Evolutionary conservation across 2,329 filamentous ascomycete species (phyloP).

Genomic region (Claviceps sorghi): DNA sequence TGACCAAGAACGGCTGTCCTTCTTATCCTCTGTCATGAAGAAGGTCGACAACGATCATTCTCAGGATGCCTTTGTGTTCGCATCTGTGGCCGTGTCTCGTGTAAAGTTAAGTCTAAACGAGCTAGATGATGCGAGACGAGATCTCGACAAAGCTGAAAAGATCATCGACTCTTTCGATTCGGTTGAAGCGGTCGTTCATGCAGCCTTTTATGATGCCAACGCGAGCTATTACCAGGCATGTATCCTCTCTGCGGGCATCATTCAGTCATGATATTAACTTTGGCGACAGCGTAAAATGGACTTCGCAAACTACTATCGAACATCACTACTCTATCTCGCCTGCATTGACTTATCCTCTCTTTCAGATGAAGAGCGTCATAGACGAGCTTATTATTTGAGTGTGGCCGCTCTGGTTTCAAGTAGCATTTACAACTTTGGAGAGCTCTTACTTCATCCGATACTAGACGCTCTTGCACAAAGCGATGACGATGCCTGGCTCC

Average conservation of each 20-base stretch:
- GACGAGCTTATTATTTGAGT: slow-evolving; percentile 80
- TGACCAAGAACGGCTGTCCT: slow-evolving; percentile 70
- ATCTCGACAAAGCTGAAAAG: slow-evolving; percentile 73
- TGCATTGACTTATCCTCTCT: slow-evolving; percentile 77
- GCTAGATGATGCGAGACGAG: slow-evolving; percentile 68
- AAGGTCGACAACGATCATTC: slow-evolving; percentile 87
- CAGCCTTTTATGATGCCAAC: slow-evolving; percentile 89
- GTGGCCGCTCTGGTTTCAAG: slow-evolving; percentile 86
- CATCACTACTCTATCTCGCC: slow-evolving; percentile 90
- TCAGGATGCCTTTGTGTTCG: slow-evolving; percentile 92
- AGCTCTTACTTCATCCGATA: slow-evolving; percentile 94
- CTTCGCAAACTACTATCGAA: slow-evolving; percentile 94
- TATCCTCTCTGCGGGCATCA: neutral
- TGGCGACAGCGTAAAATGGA: slow-evolving; percentile 52
- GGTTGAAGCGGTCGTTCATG: slow-evolving; percentile 89
- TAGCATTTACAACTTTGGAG: slow-evolving; percentile 98
- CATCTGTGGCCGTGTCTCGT: slow-evolving; percentile 75
- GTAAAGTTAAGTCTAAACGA: slow-evolving; percentile 72
- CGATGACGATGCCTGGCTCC: slow-evolving; percentile 71
- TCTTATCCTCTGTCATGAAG: slow-evolving; percentile 68
- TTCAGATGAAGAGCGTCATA: slow-evolving; percentile 57
- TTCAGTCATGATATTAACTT: neutral
- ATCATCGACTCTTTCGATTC: slow-evolving; percentile 87
- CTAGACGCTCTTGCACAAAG: slow-evolving; percentile 62
- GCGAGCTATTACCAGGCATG: slow-evolving; percentile 78